These are phyloP conservation scores for Backusella luteola DNA, from an alignment of 192 early-diverging fungal genomes.

Conservation along the genomic window DNA sequence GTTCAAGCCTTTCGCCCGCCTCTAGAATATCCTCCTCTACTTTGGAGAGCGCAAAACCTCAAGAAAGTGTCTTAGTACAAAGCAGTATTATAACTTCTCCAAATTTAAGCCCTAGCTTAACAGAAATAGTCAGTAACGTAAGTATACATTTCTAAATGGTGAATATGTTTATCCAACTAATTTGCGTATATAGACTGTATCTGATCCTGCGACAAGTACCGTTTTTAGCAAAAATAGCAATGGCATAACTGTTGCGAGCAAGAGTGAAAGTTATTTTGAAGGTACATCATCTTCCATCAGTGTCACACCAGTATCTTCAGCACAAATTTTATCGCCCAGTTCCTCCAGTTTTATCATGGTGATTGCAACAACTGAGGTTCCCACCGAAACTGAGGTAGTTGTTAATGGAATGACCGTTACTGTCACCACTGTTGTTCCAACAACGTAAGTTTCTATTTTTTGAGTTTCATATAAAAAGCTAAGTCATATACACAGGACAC, in stretches of 20 bases:
- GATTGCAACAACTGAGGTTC: slow-evolving; percentile 1
- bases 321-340: background rate
- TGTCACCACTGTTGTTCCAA: slow-evolving; percentile 14
- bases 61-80: background rate
- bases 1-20: background rate
- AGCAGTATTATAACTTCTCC: background rate
- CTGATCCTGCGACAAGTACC: background rate
- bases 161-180: background rate
- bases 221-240: background rate
- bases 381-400: slow-evolving; percentile 11
- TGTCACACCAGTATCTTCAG: background rate
- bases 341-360: background rate
- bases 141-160: background rate
- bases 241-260: background rate
- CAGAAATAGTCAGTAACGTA: background rate
- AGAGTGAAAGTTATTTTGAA: background rate
- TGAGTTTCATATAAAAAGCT: background rate
- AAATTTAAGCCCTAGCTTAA: background rate
- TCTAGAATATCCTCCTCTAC: background rate
- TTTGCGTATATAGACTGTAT: background rate
- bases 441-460: slow-evolving; percentile 1
- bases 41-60: background rate
- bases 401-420: slow-evolving; percentile 8
- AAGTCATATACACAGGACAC: background rate
- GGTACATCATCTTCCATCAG: background rate